Conservation (phyloP, 2,329 filamentous ascomycete genomes). For the Pestalotiopsis sp. region DNA sequence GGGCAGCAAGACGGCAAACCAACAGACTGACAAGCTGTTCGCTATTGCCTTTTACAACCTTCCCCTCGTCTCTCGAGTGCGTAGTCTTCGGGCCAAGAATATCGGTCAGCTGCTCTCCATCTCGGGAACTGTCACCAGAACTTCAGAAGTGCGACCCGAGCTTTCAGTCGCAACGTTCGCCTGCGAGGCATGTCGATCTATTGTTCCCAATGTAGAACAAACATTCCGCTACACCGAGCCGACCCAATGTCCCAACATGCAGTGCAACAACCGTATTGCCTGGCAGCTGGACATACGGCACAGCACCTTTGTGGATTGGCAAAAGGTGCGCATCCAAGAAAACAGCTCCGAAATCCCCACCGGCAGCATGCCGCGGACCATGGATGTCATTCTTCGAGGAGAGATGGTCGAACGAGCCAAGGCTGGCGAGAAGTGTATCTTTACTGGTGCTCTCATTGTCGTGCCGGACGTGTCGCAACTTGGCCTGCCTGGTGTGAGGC, state of each 20-base stretch:
- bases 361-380: constrained; percentile 96
- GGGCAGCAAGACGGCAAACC: constrained; percentile 77
- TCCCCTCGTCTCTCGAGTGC: constrained; percentile 81
- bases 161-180: constrained; percentile 88
- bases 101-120: constrained; percentile 94
- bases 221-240: constrained; percentile 97
- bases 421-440: constrained; percentile 97
- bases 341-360: constrained; percentile 98
- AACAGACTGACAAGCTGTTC: constrained; percentile 97
- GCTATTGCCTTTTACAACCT: constrained; percentile 91
- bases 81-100: constrained; percentile 81
- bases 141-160: constrained; percentile 94
- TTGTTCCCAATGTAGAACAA: constrained; percentile 90
- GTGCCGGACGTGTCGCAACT: constrained; percentile 96
- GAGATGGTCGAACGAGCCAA: constrained; percentile 98
- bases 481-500: constrained; percentile 80
- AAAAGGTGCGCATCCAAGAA: constrained; percentile 96
- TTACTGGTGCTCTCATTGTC: constrained; percentile 93
- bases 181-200: constrained; percentile 82
- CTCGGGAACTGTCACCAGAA: constrained; percentile 93
- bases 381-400: constrained; percentile 93
- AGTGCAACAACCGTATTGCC: constrained; percentile 84
- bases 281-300: constrained; percentile 97
- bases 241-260: constrained; percentile 86
- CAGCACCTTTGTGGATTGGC: constrained; percentile 98